A percentile compares a stretch with the other conserved stretches of the same genome.
Evolutionary conservation across 164 flowering plant genomes (phyloP).

Genomic region (Akebia trifoliata): DNA sequence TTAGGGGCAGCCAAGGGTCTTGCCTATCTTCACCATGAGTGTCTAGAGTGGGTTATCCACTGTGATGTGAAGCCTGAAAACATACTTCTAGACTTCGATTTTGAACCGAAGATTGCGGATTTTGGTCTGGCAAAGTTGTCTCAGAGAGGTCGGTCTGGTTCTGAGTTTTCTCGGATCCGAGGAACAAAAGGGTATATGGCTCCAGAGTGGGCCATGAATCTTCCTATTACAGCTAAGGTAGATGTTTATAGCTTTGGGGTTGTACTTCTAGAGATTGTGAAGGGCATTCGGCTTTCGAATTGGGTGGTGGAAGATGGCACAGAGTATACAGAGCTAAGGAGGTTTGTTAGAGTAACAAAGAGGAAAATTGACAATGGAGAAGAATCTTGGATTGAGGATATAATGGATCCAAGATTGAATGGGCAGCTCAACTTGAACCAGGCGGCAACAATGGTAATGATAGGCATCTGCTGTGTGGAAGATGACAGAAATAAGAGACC

Average conservation of each 20-base stretch:
- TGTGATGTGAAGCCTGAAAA: slow-evolving; percentile 12
- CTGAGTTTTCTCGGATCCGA: slow-evolving; percentile 15
- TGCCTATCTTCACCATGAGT: slow-evolving; percentile 13
- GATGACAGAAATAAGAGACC: slow-evolving; percentile 20
- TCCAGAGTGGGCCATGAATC: slow-evolving; percentile 19
- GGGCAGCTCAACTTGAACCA: slow-evolving; percentile 11
- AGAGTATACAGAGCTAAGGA: slow-evolving; percentile 2
- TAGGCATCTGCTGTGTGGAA: slow-evolving; percentile 14
- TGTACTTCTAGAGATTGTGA: slow-evolving; percentile 19
- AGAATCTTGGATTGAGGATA: slow-evolving; percentile 10
- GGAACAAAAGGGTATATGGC: slow-evolving; percentile 25
- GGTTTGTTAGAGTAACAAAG: slow-evolving; percentile 10
- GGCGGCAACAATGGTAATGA: slow-evolving; percentile 11
- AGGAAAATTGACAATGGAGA: slow-evolving; percentile 3
- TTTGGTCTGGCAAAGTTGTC: slow-evolving; percentile 21
- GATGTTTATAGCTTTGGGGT: slow-evolving; percentile 22
- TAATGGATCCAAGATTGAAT: slow-evolving; percentile 13
- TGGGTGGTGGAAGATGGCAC: slow-evolving; percentile 8
- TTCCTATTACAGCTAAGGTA: slow-evolving; percentile 18
- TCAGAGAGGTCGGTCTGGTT: slow-evolving; percentile 12
- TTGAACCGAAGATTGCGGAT: slow-evolving; percentile 19
- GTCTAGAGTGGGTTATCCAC: slow-evolving; percentile 5
- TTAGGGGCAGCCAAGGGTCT: slow-evolving; percentile 7
- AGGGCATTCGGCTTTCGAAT: slow-evolving; percentile 15
- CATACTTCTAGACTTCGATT: slow-evolving; percentile 8